Conservation (phyloP, 345 rosid species). For the Crucihimalaya himalaica region DNA sequence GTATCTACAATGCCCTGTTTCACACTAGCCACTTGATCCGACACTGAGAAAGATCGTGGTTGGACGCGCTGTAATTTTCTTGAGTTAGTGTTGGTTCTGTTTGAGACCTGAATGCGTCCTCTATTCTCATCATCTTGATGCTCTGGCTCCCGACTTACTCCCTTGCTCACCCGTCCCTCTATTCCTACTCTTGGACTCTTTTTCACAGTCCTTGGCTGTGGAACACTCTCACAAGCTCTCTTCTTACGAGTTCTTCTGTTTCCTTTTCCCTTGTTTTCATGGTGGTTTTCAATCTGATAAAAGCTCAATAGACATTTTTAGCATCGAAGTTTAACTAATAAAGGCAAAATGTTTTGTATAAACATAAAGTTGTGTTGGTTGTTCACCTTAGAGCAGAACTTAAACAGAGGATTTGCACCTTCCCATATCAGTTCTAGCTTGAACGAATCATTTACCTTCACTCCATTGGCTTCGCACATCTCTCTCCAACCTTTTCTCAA, state of each 20-base stretch:
- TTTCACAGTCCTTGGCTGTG: neutral
- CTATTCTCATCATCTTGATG: constrained; percentile 2
- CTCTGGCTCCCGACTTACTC: neutral
- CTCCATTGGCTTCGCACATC: constrained; percentile 38
- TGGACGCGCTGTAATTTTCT: neutral
- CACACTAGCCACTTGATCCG: constrained; percentile 33
- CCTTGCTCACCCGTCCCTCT: neutral
- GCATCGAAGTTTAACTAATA: neutral
- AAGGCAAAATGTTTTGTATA: neutral
- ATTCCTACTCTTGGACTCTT: neutral
- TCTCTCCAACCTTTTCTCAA: constrained; percentile 40
- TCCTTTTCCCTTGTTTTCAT: neutral
- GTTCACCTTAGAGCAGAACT: constrained; percentile 35
- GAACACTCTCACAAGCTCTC: constrained; percentile 18
- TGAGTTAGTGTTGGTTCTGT: neutral
- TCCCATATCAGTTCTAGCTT: constrained; percentile 21
- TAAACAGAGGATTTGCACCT: constrained; percentile 24
- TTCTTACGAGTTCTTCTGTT: constrained; percentile 7
- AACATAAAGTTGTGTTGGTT: neutral
- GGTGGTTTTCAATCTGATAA: constrained; percentile 10
- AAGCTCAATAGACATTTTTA: neutral
- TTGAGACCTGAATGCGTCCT: constrained; percentile 1
- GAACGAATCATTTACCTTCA: constrained; percentile 27
- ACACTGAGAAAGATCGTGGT: constrained; percentile 15
- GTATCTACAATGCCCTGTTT: constrained; percentile 14